Conservation (phyloP, 345 rosid genomes). For the Eucalyptus sp. region DNA sequence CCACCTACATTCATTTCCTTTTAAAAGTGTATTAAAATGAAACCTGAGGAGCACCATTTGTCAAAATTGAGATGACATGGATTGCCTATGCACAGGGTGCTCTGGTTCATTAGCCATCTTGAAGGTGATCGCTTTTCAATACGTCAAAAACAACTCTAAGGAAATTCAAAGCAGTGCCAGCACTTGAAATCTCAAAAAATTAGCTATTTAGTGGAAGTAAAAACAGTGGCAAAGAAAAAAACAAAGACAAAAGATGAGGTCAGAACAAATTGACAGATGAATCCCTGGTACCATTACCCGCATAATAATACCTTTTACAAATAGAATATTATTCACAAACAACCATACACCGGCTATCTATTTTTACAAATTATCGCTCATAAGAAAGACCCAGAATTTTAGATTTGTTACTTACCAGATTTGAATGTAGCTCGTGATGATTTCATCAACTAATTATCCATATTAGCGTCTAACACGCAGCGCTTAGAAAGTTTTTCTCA, state of each 20-base stretch:
- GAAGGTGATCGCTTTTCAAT: background rate
- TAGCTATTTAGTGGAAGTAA: background rate
- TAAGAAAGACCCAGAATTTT: background rate
- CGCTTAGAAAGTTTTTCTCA: background rate
- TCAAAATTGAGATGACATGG: background rate
- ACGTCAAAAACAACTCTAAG: background rate
- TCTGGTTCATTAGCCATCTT: background rate
- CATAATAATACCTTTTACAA: background rate
- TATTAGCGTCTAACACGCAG: background rate
- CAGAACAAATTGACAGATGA: background rate
- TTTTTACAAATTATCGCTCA: background rate
- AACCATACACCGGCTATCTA: background rate
- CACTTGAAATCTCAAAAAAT: background rate
- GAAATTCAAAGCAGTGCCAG: background rate
- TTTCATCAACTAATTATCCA: background rate
- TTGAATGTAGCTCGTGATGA: background rate
- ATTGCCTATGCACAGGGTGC: background rate
- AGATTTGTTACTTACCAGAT: background rate
- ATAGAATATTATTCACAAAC: background rate
- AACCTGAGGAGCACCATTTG: background rate
- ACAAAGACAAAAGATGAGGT: background rate
- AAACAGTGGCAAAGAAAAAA: background rate
- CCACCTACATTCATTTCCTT: background rate
- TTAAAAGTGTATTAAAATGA: background rate
- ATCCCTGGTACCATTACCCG: background rate